phyloP scores from a whole-genome alignment of 1,139 yeast species.

The Pneumocystis sp. region DNA sequence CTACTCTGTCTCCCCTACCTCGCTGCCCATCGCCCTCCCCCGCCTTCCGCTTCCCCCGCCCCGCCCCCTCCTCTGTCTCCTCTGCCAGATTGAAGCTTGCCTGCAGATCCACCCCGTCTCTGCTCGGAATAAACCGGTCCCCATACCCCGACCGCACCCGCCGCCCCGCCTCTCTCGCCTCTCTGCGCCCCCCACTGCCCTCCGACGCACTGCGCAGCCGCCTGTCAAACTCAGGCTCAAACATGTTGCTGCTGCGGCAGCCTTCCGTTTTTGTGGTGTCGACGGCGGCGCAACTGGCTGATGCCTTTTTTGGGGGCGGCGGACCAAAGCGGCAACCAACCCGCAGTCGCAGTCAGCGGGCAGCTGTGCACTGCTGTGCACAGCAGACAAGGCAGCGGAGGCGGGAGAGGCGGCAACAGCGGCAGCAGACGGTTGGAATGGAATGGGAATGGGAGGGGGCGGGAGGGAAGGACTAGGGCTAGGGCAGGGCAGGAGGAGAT shows the following conservation, averaged over 20 bases:
- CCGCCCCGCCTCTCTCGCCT: neutral
- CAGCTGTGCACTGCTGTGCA: too few relatives aligned
- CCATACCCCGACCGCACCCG: neutral
- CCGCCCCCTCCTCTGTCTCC: slow-evolving; percentile 12
- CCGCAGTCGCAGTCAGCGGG: too few relatives aligned
- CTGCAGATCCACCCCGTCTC: slow-evolving; percentile 58
- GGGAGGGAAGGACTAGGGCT: too few relatives aligned
- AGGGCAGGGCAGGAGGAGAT: neutral
- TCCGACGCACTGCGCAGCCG: neutral
- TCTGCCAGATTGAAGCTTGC: slow-evolving; percentile 51
- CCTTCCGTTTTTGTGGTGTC: neutral
- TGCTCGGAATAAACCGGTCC: neutral
- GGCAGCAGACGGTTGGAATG: too few relatives aligned
- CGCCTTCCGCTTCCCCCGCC: slow-evolving; percentile 25
- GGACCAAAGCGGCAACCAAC: too few relatives aligned
- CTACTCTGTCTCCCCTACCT: neutral
- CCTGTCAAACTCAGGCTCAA: neutral
- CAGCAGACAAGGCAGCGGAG: too few relatives aligned
- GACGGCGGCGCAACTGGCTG: neutral
- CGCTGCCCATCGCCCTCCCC: slow-evolving; percentile 48
- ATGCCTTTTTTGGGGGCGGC: too few relatives aligned
- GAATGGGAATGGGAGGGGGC: too few relatives aligned
- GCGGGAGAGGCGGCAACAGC: too few relatives aligned
- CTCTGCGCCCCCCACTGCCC: neutral
- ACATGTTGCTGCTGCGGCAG: too few relatives aligned